A percentile compares a stretch with the other conserved stretches of the same genome.
Conservation (phyloP, 2,329 filamentous ascomycete genomes). For the Fusarium caatingaense region DNA sequence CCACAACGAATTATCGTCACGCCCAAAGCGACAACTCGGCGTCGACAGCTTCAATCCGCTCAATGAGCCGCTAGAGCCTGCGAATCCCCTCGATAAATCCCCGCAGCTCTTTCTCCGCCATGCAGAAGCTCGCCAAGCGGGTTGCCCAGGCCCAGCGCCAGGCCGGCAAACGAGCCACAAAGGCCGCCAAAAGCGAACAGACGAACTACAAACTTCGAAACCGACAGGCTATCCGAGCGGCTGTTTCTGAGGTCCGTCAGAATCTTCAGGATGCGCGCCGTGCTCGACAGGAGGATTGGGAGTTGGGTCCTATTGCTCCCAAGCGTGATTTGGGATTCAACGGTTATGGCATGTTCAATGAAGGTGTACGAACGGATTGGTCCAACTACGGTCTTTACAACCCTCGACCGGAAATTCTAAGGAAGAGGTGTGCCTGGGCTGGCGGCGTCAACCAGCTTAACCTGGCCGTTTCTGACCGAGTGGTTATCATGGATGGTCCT, state of each 20-base stretch:
- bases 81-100: conserved; percentile 21
- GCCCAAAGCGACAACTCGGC: conserved; percentile 40
- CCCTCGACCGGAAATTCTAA: conserved; percentile 51
- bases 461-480: conserved; percentile 77
- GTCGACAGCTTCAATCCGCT: conserved; percentile 37
- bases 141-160: conserved; percentile 75
- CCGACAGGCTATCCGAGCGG: conserved; percentile 48
- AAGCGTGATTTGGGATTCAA: conserved; percentile 76
- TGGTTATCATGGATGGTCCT: conserved; percentile 81
- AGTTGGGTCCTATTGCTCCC: conserved; percentile 81
- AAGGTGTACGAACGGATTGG: conserved; percentile 53
- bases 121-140: conserved; percentile 78
- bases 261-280: conserved; percentile 57
- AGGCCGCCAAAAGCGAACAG: conserved; percentile 50
- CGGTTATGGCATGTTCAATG: conserved; percentile 67
- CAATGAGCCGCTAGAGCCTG: conserved; percentile 46
- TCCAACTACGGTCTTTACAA: conserved; percentile 47
- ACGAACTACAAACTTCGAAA: conserved; percentile 47
- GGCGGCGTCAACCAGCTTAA: conserved; percentile 68
- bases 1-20: conserved; percentile 44
- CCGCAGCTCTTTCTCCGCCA: conserved; percentile 51
- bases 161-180: conserved; percentile 61
- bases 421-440: conserved; percentile 65
- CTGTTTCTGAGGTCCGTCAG: conserved; percentile 50
- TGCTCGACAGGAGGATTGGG: conserved; percentile 79